Percentiles rank a stretch among this genome's conserved stretches.
phyloP scores from a whole-genome alignment of 1,284 basidiomycete genomes.

The Ganoderma boninense region DNA sequence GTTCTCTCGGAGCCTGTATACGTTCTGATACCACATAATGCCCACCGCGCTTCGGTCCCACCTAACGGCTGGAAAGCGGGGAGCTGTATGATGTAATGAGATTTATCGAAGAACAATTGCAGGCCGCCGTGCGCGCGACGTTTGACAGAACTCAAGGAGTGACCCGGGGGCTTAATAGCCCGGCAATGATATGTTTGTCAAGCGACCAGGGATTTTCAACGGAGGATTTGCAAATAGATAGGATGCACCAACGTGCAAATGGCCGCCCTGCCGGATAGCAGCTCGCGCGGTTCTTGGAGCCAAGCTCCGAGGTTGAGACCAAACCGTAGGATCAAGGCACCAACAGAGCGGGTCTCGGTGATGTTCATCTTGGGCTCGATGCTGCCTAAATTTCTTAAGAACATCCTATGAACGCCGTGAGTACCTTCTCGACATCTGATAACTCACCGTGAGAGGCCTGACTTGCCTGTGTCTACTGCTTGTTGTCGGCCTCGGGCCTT shows the following conservation, averaged over 20 bases:
- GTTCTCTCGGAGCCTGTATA: neutral
- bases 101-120: neutral
- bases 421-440: neutral
- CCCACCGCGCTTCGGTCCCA: neutral
- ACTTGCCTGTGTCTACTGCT: neutral
- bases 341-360: neutral
- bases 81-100: neutral
- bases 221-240: neutral
- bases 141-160: neutral
- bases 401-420: neutral
- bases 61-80: neutral
- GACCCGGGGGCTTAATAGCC: neutral
- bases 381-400: neutral
- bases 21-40: neutral
- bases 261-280: neutral
- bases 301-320: constrained; percentile 4
- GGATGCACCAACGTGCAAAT: neutral
- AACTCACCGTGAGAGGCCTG: neutral
- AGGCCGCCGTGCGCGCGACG: constrained; percentile 1
- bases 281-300: neutral
- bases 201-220: neutral
- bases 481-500: neutral
- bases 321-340: constrained; percentile 3
- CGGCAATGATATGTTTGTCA: neutral
- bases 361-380: constrained; percentile 1